Base-by-base conservation (phyloP, 345 rosid species). In the Sisymbrium altissimum region DNA sequence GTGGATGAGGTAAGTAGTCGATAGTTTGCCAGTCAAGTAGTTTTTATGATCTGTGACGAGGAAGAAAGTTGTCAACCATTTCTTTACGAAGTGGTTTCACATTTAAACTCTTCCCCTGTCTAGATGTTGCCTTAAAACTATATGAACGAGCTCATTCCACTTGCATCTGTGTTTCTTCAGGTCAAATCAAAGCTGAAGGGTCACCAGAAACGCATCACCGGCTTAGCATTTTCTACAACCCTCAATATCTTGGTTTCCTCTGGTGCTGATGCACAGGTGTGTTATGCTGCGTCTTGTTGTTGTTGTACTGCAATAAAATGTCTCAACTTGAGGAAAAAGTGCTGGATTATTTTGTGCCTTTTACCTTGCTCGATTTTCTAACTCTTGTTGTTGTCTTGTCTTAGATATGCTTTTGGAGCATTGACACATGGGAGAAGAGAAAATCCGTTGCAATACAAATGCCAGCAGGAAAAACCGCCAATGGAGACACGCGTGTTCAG, bases 261-360 rank as follows among this genome's bases (percentile, higher is more conserved):
- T 4, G 97, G 93, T 57, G 98, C 97, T 63, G 98, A 93, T 86
- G 97, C 97, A 68, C 93, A 88, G 50, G 98, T 88, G 59, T 80
- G 92, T 60, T 39, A 58, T 75, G 62, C 21, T 46, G 29, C 63
- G 18, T 60, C 66, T 7, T 68, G 64, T 49, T 68, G 55, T 49
- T 61, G 30, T 50, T 55, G 2, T 38, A 46, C 35, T 56, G 45
- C 8, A 58, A 13, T 50, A 33, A 30, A 14, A 56, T 65, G 32
- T 30, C 56, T 41, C 23, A 53, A 64, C 53, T 33, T 30, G 7
- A 6, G 36, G 36, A 9, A 9, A 9, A 38, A 7, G 44, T 69
- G 43, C 33, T 41, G 23, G 32, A 58, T 10, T 30, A 15, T 53
- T n/a, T 39, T 40, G 44, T 72, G 41, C 13, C 59, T 11, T 49